Evolutionary conservation across 306 rosid genomes (phyloP).

Genomic region (Malus sieversii): DNA sequence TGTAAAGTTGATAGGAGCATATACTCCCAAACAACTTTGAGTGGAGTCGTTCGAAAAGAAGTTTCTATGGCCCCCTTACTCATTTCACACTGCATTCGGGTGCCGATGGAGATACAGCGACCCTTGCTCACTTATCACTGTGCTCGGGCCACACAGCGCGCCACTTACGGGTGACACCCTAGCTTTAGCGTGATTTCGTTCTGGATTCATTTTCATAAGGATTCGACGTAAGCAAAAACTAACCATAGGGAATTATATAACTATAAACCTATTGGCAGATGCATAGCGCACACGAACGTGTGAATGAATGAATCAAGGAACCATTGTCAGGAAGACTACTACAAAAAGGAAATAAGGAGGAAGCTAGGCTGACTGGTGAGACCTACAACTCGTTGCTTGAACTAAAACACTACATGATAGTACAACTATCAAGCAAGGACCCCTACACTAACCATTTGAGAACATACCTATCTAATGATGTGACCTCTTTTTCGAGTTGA

Average conservation of each 20-base stretch:
- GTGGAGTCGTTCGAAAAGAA: too few species aligned
- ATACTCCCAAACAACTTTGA: too few species aligned
- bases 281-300: not conserved
- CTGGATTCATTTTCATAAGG: too few species aligned
- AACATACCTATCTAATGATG: conserved; percentile 68
- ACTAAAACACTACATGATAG: not conserved
- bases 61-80: too few species aligned
- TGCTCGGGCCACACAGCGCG: too few species aligned
- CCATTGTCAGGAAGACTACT: not conserved
- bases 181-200: too few species aligned
- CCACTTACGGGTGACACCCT: too few species aligned
- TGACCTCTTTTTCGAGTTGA: conserved; percentile 79
- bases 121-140: too few species aligned
- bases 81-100: too few species aligned
- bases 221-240: not conserved
- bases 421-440: not conserved
- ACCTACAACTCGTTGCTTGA: not conserved
- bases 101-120: too few species aligned
- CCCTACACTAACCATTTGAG: not conserved
- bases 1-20: too few species aligned
- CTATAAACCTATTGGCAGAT: not conserved
- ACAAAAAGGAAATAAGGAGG: not conserved
- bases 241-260: not conserved
- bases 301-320: not conserved
- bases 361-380: not conserved